A percentile compares a stretch with the other conserved stretches of the same genome.
These are phyloP conservation scores for Phytophthora sansomeana DNA, from an alignment of 352 stramenopile genomes.

Conservation along the genomic window DNA sequence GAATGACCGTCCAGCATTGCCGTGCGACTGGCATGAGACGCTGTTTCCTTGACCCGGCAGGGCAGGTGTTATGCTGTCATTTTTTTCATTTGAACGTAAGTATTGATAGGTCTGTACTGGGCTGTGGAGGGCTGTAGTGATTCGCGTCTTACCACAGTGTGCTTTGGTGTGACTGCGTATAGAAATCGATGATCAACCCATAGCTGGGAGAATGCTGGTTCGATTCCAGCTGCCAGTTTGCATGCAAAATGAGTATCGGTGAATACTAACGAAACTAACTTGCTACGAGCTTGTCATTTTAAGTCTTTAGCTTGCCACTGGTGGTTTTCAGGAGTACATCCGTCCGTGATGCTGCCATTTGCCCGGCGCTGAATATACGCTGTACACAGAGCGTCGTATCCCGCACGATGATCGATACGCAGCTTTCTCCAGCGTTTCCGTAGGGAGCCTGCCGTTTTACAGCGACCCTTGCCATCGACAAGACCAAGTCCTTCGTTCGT, in stretches of 20 bases:
- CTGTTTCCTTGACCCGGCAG: too few relatives aligned
- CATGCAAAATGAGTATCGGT: not conserved
- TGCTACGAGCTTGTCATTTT: not conserved
- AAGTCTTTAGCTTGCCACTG: not conserved
- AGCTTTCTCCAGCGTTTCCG: slow-evolving; percentile 13
- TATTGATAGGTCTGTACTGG: too few relatives aligned
- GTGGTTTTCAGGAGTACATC: not conserved
- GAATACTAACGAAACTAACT: not conserved
- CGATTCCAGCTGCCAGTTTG: slow-evolving; percentile 1
- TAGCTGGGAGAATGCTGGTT: slow-evolving; percentile 4
- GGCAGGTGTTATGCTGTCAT: too few relatives aligned
- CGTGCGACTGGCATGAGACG: too few relatives aligned
- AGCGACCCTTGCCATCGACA: slow-evolving; percentile 9
- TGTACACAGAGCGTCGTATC: slow-evolving; percentile 3
- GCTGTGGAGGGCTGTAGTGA: too few relatives aligned
- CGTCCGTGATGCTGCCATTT: not conserved
- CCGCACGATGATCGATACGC: not conserved
- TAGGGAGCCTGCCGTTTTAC: slow-evolving; percentile 13
- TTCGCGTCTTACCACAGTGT: too few relatives aligned
- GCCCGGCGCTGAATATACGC: not conserved
- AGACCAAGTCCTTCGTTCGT: slow-evolving; percentile 2
- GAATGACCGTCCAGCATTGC: too few relatives aligned
- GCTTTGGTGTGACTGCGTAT: too few relatives aligned
- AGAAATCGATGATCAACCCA: not conserved
- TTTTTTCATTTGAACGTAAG: too few relatives aligned